Evolutionary conservation across 2,329 filamentous ascomycete species (phyloP).

Genomic region (Colletotrichum simmondsii): DNA sequence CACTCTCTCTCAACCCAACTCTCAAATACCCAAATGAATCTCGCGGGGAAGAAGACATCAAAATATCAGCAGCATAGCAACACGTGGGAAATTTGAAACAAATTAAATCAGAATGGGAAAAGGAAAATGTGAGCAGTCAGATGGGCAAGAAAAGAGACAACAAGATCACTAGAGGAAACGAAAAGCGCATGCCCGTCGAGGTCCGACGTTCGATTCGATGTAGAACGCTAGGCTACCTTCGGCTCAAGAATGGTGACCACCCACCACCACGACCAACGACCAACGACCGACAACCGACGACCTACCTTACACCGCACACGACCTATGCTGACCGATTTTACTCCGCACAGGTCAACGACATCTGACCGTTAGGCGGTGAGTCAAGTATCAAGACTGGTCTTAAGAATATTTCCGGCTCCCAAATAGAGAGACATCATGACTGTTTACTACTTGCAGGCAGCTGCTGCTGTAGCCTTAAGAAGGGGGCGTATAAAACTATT

Average conservation of each 20-base stretch:
- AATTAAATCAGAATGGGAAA: no score
- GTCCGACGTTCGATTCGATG: not conserved
- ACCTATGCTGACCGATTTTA: not conserved
- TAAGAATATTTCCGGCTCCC: no score
- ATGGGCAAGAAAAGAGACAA: not conserved
- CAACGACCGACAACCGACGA: no score
- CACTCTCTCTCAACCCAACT: no score
- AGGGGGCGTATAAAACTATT: no score
- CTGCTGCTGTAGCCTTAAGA: no score
- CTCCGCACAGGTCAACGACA: not conserved
- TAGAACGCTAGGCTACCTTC: constrained; percentile 18
- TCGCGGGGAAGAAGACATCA: no score
- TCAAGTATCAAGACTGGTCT: not conserved
- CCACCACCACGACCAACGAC: not conserved
- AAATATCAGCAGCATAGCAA: no score
- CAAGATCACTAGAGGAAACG: not conserved
- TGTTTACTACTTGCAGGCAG: no score
- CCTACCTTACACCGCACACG: not conserved
- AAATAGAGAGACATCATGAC: not conserved
- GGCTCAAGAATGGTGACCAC: constrained; percentile 8
- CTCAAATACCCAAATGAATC: no score
- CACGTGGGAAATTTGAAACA: no score
- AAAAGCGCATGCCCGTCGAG: not conserved
- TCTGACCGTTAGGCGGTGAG: not conserved
- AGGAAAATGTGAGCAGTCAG: not conserved